Conservation (phyloP, 2,329 filamentous ascomycete species). For the Atkinsonella hypoxylon region DNA sequence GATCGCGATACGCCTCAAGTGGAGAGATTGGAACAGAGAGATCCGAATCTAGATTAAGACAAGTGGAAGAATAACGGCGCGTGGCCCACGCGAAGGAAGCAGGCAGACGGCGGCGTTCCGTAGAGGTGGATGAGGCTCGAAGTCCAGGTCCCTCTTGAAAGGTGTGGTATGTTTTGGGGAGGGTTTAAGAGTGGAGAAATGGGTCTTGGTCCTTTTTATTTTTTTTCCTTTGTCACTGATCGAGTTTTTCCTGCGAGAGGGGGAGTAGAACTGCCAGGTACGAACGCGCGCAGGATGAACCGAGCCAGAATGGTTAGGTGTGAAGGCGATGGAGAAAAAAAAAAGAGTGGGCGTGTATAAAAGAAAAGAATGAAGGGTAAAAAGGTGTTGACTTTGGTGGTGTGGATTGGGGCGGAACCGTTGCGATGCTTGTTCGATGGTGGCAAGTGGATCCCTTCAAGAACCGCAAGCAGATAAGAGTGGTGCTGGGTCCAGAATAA, state of each 20-base stretch:
- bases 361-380: background rate
- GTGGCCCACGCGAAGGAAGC: constrained; percentile 16
- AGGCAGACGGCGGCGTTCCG: constrained; percentile 17
- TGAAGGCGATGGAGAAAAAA: constrained; percentile 4
- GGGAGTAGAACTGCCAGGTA: constrained; percentile 11
- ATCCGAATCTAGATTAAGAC: constrained; percentile 3
- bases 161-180: constrained; percentile 30
- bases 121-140: constrained; percentile 27
- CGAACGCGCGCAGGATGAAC: constrained; percentile 11
- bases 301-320: constrained; percentile 17
- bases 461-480: constrained; percentile 15
- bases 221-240: constrained; percentile 14
- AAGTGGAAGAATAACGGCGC: constrained; percentile 8
- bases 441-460: constrained; percentile 14
- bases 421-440: constrained; percentile 12
- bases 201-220: constrained; percentile 30
- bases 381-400: constrained; percentile 5
- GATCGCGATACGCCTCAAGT: constrained; percentile 5
- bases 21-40: constrained; percentile 9
- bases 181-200: constrained; percentile 34
- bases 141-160: constrained; percentile 26
- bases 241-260: constrained; percentile 11
- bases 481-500: constrained; percentile 13
- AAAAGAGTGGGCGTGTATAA: constrained; percentile 5
- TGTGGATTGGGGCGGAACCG: constrained; percentile 12